Evolutionary conservation across 495 filamentous ascomycete genomes (phyloP), one percentile per base, ranked within the genome.

Genomic region (Jackrogersella minutella): DNA sequence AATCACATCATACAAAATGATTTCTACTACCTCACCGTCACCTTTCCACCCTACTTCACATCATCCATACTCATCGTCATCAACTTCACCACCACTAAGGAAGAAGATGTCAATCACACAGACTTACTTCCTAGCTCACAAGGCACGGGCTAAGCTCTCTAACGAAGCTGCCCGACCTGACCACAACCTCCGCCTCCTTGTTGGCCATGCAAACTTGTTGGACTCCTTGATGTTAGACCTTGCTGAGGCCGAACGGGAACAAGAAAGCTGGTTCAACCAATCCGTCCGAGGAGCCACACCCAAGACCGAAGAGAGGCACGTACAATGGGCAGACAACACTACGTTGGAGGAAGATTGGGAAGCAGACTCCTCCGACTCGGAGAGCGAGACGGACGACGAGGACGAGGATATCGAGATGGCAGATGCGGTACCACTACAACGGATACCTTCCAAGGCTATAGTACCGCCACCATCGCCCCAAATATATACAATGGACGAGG

Each of bases 211-310:
- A 84, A 99, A 99, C 84, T 88, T 99, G 11, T 91, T 99, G 70
- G 95, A 99, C 81, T 88, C 88, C 10, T 82, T 99, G 68, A 98
- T 97, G 95, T 82, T 97, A 62, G 93, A 97, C 74, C 91, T 99
- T 14, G 88, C 91, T 77, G 91, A 96, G 37, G 95, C 96, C 73
- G 96, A 99, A 82, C 86, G 87, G 62, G 93, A 98, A 76, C 95
- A 98, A 78, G 95, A 98, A 79, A 89, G 85, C 54, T 98, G 96
- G 96, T 98, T 97, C 88, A 93, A 97, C 86, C 88, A 94, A 79
- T 92, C 91, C 61, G 91, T 97, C 78, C 86, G 82, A 75, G 90
- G 89, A 70, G 92, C 91, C 70, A 65, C 76, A 59, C 83, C 84
- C 74, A 78, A 77, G 69, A 81, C 82, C 71, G 73, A 78, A 58